A percentile compares a stretch with the other conserved stretches of the same genome.
phyloP scores from a whole-genome alignment of 495 filamentous ascomycete species.

The Extremus antarcticus region DNA sequence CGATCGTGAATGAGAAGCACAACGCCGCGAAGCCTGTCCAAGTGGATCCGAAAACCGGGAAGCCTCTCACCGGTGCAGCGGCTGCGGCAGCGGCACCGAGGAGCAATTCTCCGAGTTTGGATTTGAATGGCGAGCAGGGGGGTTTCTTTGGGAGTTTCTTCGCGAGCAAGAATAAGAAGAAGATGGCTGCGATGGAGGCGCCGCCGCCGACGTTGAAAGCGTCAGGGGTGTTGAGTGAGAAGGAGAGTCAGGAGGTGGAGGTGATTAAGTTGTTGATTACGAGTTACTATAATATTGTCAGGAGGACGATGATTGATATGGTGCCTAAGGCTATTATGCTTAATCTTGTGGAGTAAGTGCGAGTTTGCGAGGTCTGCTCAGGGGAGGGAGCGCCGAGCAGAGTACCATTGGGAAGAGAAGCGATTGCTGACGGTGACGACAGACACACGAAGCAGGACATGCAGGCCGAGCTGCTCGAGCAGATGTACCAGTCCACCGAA shows the following conservation, averaged over 20 bases:
- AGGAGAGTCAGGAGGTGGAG: conserved; percentile 90
- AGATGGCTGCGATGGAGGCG: conserved; percentile 97
- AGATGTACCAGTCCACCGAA: conserved; percentile 85
- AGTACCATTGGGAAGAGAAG: too few relatives aligned
- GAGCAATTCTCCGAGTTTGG: conserved; percentile 52
- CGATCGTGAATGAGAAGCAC: conserved; percentile 88
- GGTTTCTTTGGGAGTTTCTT: conserved; percentile 97
- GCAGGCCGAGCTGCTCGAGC: conserved; percentile 95
- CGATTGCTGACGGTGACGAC: conserved; percentile 20
- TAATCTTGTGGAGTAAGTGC: conserved; percentile 78
- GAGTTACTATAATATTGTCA: conserved; percentile 96
- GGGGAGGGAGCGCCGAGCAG: too few relatives aligned
- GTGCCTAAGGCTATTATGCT: conserved; percentile 99
- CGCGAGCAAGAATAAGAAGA: conserved; percentile 98
- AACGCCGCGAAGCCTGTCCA: conserved; percentile 74
- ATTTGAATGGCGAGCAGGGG: conserved; percentile 30
- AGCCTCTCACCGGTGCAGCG: conserved; percentile 62
- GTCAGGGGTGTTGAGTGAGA: conserved; percentile 80
- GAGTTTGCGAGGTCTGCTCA: neutral
- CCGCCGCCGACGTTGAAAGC: conserved; percentile 90
- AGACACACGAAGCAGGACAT: conserved; percentile 96
- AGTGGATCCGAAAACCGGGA: conserved; percentile 98
- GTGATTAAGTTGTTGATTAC: conserved; percentile 95
- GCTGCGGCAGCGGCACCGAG: conserved; percentile 49
- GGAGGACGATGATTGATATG: conserved; percentile 99